phyloP scores from a whole-genome alignment of 495 filamentous ascomycete genomes.

The Trichoderma gamsii region DNA sequence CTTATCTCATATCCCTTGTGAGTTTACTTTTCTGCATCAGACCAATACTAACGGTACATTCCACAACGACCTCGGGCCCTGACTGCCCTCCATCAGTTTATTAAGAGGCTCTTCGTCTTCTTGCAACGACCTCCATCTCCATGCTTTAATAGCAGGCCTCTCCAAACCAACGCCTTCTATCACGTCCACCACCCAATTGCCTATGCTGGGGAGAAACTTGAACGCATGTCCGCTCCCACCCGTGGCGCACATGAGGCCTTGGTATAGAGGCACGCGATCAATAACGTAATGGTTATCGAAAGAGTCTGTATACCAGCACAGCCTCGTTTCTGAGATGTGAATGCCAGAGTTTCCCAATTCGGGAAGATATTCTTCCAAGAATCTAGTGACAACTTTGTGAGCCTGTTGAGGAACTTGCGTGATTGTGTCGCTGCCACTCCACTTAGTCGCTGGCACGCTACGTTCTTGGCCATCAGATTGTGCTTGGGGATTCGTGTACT shows the following conservation, averaged over 20 bases:
- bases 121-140: conserved; percentile 25
- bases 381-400: conserved; percentile 25
- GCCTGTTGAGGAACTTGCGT: conserved; percentile 17
- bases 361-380: conserved; percentile 33
- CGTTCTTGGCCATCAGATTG: conserved; percentile 26
- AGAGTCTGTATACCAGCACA: conserved; percentile 76
- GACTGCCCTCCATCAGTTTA: conserved; percentile 31
- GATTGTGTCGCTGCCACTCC: conserved; percentile 18
- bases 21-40: too few relatives aligned
- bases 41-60: conserved; percentile 28
- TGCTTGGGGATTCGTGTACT: conserved; percentile 26
- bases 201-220: conserved; percentile 76
- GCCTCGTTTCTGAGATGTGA: conserved; percentile 39
- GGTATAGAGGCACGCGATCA: conserved; percentile 53
- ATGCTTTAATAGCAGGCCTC: conserved; percentile 26
- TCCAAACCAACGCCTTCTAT: conserved; percentile 25
- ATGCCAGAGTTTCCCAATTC: conserved; percentile 26
- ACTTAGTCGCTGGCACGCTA: conserved; percentile 34
- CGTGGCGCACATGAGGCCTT: conserved; percentile 62
- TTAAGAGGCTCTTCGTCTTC: conserved; percentile 22
- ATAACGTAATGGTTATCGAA: conserved; percentile 58
- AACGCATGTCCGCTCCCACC: conserved; percentile 74
- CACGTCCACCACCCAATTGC: conserved; percentile 58
- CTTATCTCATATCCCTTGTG: too few relatives aligned
- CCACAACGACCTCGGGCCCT: conserved; percentile 26